Evolutionary conservation across 2,329 filamentous ascomycete genomes (phyloP), one percentile per base, ranked within the genome.

Genomic region (Penicillium rolfsii): DNA sequence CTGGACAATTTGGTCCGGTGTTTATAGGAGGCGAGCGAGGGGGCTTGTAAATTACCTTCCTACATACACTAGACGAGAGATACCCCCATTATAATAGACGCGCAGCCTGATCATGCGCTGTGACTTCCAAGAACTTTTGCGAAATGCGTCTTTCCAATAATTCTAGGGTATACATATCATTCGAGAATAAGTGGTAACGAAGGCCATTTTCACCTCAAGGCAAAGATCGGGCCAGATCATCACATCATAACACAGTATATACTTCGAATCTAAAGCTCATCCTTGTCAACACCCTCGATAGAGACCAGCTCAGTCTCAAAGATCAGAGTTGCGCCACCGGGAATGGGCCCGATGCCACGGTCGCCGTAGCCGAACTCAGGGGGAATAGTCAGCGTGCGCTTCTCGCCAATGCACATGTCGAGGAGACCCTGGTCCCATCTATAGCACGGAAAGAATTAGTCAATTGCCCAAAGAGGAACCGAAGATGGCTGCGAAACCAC

Each of bases 331-430:
- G 90, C 87, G 35, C 88, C 89, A 4, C 85, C 87, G 19, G 93
- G 93, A 73, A 98, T 98, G 24, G 93, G 92, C 1, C 93, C 93
- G 74, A 91, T 85, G 40, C 78, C 83, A 57, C 87, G 84, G 64
- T 89, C 81, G 54, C 95, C 95, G 77, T 98, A 99, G 52, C 87
- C 95, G 73, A 89, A 81, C 73, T 89, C 86, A 22, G 94, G 91
- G n/a, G 93, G 92, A 59, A 99, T 95, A 22, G 89, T 97, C 76
- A 99, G 80, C 58, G 87, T 94, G 69, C 90, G 86, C 83, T 93
- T 94, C 83, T 98, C 94, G 64, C 95, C 94, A 70, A 96, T 90
- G 79, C 95, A 98, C 93, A 98, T 97, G 73, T 91, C 91, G 57
- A 95, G 71, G 41, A 98, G 84, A 53, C 94, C 94, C 74, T 96